Base-by-base conservation (phyloP, 208 protist genomes). In the Acanthamoeba sp. region DNA sequence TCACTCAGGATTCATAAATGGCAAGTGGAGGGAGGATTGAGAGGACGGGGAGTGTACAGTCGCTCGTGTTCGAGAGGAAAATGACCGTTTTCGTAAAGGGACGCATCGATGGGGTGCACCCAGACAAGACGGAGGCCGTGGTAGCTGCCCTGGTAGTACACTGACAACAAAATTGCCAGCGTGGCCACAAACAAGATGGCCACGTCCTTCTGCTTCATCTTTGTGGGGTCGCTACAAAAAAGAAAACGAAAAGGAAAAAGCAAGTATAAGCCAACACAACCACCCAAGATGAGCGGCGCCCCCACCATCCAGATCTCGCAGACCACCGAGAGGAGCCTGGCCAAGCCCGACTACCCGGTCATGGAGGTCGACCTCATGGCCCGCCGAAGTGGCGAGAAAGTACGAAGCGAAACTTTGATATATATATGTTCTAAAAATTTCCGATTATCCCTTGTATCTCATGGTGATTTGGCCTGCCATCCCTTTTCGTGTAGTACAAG, bases 151-250 rank as follows among this genome's bases (percentile, higher is more conserved):
- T 73, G 57, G 64, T 73, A 62, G 36, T 66, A 93, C 32, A 87
- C 78, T 4, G 88, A 93, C 7, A 93, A 7, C 22, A 93, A 38
- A 34, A 93, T 45, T 0, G 88, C 88, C 9, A 93, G 64, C 24
- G 66, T 40, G 50, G 64, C 38, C 32, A 80, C 42, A 29, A 73
- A 82, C 2, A 93, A 29, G 45, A 93, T 73, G 64, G 29, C 57
- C 64, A 93, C 32, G 64, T 93, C 88, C 40, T 71, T 91, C 57
- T 91, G 50, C 85, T 91, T 91, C 85, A 91, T 91, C 55, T 20
- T 59, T 20, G 10, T 42, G 10, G 5, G n/a, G n/a, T 12, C 45
- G 45, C 45, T 50, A 3, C 0, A 29, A 62, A 62, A 87, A 52
- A 59, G 14, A 87, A 59, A 34, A 29, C 0, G 7, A 59, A 59